Conservation (phyloP, 1,284 basidiomycete species). For the Cryptococcus hybrid region DNA sequence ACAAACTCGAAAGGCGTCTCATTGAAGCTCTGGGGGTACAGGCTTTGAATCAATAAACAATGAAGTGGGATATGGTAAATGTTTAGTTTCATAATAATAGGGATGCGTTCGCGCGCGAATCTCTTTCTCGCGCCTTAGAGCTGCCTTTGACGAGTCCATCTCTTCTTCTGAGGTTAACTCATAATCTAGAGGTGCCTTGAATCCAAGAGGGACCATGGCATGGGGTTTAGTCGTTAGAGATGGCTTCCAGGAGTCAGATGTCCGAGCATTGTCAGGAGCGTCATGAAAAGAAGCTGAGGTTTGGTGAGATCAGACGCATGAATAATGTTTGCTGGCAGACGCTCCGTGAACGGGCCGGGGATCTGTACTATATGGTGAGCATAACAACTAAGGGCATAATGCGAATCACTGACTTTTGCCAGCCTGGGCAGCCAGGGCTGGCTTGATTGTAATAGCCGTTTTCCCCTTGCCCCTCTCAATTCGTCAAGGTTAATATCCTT, state of each 20-base stretch:
- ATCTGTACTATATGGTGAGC: conserved; percentile 15
- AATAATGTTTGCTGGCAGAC: conserved; percentile 54
- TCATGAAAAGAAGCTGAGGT: conserved; percentile 68
- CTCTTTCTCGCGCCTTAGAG: conserved; percentile 10
- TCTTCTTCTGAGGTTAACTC: conserved; percentile 18
- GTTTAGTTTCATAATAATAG: conserved; percentile 75
- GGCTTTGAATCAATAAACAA: conserved; percentile 61
- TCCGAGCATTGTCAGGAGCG: conserved; percentile 59
- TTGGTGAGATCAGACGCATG: conserved; percentile 70
- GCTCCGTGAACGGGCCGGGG: conserved; percentile 29
- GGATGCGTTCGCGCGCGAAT: conserved; percentile 58
- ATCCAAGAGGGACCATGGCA: conserved; percentile 70
- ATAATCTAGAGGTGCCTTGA: conserved; percentile 18
- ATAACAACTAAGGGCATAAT: not conserved
- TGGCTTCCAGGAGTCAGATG: conserved; percentile 59
- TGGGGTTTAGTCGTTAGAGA: conserved; percentile 65
- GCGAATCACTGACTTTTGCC: conserved; percentile 23
- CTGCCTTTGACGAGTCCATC: conserved; percentile 10
- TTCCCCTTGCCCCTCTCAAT: conserved; percentile 68
- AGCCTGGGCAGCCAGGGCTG: conserved; percentile 22
- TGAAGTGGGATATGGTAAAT: conserved; percentile 66
- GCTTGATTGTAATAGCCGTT: conserved; percentile 42
- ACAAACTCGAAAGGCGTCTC: conserved; percentile 74
- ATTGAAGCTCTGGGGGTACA: conserved; percentile 59
- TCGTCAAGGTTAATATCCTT: conserved; percentile 82